A percentile compares a stretch with the other conserved stretches of the same genome.
phyloP scores from a whole-genome alignment of 768 basidiomycete genomes.

The Pisolithus tinctorius region DNA sequence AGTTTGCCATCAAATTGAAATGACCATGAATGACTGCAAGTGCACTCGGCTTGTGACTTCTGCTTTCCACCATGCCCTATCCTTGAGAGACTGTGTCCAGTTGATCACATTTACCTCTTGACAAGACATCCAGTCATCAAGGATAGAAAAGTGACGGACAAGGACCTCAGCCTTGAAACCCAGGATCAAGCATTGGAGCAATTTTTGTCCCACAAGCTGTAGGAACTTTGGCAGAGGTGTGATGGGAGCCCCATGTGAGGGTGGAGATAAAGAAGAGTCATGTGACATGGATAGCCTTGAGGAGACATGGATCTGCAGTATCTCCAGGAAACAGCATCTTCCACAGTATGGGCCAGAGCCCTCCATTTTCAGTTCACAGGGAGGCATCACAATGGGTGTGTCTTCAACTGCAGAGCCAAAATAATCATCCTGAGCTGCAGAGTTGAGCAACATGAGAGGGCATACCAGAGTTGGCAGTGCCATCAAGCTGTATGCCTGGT shows the following conservation, averaged over 20 bases:
- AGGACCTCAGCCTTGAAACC: constrained; percentile 51
- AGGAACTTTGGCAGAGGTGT: constrained; percentile 31
- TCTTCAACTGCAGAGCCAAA: constrained; percentile 14
- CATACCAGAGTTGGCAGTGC: constrained; percentile 10
- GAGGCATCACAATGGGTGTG: constrained; percentile 12
- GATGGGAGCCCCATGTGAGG: constrained; percentile 10
- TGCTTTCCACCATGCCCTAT: constrained; percentile 60
- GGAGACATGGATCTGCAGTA: constrained; percentile 52
- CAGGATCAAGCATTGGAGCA: constrained; percentile 71
- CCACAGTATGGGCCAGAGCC: constrained; percentile 25
- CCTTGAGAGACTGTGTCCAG: constrained; percentile 78
- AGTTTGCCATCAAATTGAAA: constrained; percentile 81
- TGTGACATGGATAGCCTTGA: constrained; percentile 29
- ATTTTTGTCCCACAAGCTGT: constrained; percentile 32
- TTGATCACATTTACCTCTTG: constrained; percentile 69
- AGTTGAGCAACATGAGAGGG: constrained; percentile 17
- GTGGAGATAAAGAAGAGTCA: constrained; percentile 19
- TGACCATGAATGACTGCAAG: constrained; percentile 69
- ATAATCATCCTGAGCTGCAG: constrained; percentile 17
- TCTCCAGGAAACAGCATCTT: constrained; percentile 66
- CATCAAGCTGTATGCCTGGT: constrained; percentile 2
- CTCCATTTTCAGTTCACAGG: constrained; percentile 1
- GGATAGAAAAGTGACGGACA: constrained; percentile 72
- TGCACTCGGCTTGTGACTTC: constrained; percentile 66
- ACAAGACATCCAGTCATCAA: constrained; percentile 60